Base-by-base conservation (phyloP, 495 filamentous ascomycete genomes). In the Neurospora intermedia region DNA sequence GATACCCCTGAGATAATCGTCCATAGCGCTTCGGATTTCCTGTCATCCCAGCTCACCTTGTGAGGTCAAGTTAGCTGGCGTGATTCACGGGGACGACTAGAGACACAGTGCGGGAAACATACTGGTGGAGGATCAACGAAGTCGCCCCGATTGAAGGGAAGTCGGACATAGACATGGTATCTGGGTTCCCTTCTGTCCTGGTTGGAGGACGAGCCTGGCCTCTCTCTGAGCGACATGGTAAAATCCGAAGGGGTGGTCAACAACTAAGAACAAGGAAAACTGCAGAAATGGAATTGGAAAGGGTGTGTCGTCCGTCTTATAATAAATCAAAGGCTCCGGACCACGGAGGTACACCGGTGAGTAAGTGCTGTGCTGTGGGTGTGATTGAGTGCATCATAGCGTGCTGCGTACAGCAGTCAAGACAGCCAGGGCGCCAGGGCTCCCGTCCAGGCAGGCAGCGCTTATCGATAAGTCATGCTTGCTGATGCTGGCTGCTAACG, bases 41-140 rank as follows among this genome's bases (percentile, higher is more conserved):
- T 81, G 5, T 91, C 87, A 81, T 94, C 89, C 86, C 84, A 86
- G 76, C 85, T 82, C 70, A 84, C 82, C 87, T 88, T 41, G 72
- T 35, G 45, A 20, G 9, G 35, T 27, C 35, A 9, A 77, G 76
- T 74, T 40, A 69, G 38, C 7, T 70, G 27, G 40, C 39, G 20
- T 69, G 62, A 15, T 46, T 48, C 9, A 20, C 20, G 20, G 23
- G 23, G 23, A 42, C 42, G 73, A 38, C 71, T 42, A n/a, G 27
- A 35, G 23, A 40, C 66, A 77, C 74, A 75, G 75, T 77, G 72
- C 69, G 71, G 35, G 31, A 73, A 39, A 81, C 88, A 77, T 86
- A 94, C 94, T 69, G 90, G 89, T 9, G 92, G 92, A 62, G 96
- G 96, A 82, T 99, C 96, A 43, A 93, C 87, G 83, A 98, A 99